Evolutionary conservation across 2,329 filamentous ascomycete genomes (phyloP), one percentile per base, ranked within the genome.

Genomic region (Acarospora socialis): DNA sequence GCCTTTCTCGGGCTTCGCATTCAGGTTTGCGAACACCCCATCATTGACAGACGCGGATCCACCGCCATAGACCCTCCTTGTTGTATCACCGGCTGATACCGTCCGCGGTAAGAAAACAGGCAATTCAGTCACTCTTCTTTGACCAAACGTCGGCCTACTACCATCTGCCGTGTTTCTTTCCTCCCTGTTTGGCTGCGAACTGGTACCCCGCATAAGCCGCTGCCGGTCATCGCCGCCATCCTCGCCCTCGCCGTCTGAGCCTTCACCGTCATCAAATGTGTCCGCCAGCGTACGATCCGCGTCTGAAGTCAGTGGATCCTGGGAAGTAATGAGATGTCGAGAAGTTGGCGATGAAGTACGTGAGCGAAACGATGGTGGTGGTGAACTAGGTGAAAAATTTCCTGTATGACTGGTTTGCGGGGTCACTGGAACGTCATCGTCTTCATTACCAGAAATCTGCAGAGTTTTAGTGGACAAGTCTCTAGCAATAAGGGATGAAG

Each of bases 21-120:
- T 83, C 43, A 98, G 59, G 53, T 98, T 98, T 33, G 87, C 90
- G 59, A 93, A 98, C 16, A 98, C 90, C 39, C 90, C 90, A 56
- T 95, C 90, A 30, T 82, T 84, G 33, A 80, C 76, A n/a, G 75
- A 71, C 2, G 16, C n/a, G n/a, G 18, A 29, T 44, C 36, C 31
- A 35, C 32, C 14, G 40, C 28, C 37, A 46, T 41, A 10, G 47
- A 45, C 23, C 56, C 53, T 21, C 55, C 54, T 3, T 57, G 30
- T 27, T 10, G 32, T n/a, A 16, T 25, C 23, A 14, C 21, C 17
- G n/a, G 33, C 20, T 20, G 15, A 17, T 7, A 25, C 20, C 4
- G n/a, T n/a, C n/a, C n/a, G n/a, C n/a, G 32, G 26, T 4, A 14
- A 15, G 21, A 31, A 19, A n/a, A 23, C 21, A 8, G 38, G 35